Evolutionary conservation across 2,329 filamentous ascomycete genomes (phyloP), one percentile per base, ranked within the genome.

Genomic region (Samsoniella hepiali): DNA sequence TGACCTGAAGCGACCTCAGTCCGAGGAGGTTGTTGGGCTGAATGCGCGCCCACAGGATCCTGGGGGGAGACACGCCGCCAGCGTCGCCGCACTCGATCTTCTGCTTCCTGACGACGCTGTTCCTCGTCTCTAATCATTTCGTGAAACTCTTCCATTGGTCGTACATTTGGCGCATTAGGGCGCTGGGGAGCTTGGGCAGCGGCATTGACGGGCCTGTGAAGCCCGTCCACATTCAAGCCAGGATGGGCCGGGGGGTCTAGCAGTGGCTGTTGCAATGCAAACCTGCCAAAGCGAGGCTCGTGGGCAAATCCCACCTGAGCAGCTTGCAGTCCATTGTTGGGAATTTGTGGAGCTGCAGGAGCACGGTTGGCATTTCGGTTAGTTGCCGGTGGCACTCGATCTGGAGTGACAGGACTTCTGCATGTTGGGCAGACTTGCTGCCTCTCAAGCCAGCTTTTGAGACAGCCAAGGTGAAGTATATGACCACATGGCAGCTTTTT

Each of bases 341-440:
- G 67, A 69, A 66, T 73, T 71, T 13, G 60, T 7, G 60, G 51
- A 13, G 42, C 51, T 11, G 65, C 70, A 59, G 62, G 68, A 60
- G 65, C 67, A 36, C 70, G 71, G 50, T 67, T 64, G 29, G 68
- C 27, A 63, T 67, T n/a, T 65, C 70, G 38, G 62, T 68, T 64
- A 65, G 72, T 69, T 0, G 62, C 67, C 5, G 67, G 67, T 13
- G 71, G 71, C n/a, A 65, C 66, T 42, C 72, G 72, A 45, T 72
- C 72, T 2, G 68, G 68, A 8, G 72, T 72, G 17, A 97, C 95
- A 17, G 94, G 88, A 58, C 91, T 86, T 69, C 95, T 87, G 74
- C 95, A 99, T 2, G 93, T 99, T 7, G 95, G 95, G 73, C 95
- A 99, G 40, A 96, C 93, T 77, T 99, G 95, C 75, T 99, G 95